These are phyloP conservation scores for Mycoemilia scoparia DNA, from an alignment of 192 early-diverging fungal species.

Conservation along the genomic window DNA sequence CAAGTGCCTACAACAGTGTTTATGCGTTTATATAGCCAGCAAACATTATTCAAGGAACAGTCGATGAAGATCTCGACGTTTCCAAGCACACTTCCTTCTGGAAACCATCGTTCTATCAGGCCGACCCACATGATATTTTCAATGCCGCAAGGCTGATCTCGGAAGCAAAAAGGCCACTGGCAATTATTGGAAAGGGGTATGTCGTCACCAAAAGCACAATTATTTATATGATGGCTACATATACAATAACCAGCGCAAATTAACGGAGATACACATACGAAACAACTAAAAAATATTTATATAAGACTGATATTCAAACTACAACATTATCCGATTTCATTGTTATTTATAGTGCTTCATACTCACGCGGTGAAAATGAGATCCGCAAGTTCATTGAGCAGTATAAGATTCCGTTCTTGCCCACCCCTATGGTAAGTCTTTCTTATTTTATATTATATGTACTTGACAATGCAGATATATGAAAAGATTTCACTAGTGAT, in stretches of 20 bases:
- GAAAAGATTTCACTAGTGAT: too few species aligned
- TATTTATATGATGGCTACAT: slow-evolving; percentile 1
- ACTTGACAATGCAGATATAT: too few species aligned
- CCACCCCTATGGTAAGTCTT: slow-evolving; percentile 54
- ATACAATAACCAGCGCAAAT: too few species aligned
- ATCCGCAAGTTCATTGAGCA: slow-evolving; percentile 32
- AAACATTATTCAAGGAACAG: slow-evolving; percentile 37
- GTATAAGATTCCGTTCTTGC: slow-evolving; percentile 45
- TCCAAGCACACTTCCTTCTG: background rate
- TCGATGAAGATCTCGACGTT: too few species aligned
- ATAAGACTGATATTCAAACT: too few species aligned
- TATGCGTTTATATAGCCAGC: slow-evolving; percentile 22
- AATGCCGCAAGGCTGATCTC: slow-evolving; percentile 24
- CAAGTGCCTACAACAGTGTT: too few species aligned
- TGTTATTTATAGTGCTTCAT: too few species aligned
- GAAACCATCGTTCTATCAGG: slow-evolving; percentile 16
- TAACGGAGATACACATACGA: too few species aligned
- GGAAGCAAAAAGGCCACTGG: slow-evolving; percentile 34
- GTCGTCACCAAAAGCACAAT: too few species aligned
- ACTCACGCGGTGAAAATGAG: slow-evolving; percentile 42
- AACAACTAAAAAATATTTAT: too few species aligned
- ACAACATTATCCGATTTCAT: too few species aligned
- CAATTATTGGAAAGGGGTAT: slow-evolving; percentile 65
- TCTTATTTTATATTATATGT: too few species aligned
- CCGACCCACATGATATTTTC: slow-evolving; percentile 27